Conservation (phyloP, 495 filamentous ascomycete genomes). For the Tricharina praecox region DNA sequence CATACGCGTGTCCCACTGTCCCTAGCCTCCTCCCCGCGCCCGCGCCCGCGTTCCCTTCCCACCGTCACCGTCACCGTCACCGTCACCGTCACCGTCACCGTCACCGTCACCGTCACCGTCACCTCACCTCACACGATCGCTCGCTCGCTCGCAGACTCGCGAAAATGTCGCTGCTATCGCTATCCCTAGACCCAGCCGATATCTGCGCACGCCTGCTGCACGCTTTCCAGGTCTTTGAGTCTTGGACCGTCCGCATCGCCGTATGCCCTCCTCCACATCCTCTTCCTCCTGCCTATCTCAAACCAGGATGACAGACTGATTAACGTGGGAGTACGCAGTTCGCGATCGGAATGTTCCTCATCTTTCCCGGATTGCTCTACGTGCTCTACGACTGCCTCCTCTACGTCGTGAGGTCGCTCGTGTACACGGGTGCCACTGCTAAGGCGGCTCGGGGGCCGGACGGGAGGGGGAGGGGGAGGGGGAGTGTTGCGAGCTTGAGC, state of each 20-base stretch:
- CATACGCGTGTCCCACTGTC: too few species aligned
- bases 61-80: neutral
- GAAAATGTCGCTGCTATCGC: too few species aligned
- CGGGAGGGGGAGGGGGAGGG: too few species aligned
- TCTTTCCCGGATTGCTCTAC: neutral
- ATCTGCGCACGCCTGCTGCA: neutral
- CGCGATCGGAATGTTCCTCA: neutral
- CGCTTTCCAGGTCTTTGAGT: neutral
- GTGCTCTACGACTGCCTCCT: slow-evolving; percentile 2
- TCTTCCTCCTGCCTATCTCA: neutral
- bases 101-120: neutral
- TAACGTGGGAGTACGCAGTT: too few species aligned
- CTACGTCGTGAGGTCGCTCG: neutral
- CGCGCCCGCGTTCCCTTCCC: neutral
- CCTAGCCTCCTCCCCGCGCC: neutral
- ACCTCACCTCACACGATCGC: neutral
- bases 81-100: neutral
- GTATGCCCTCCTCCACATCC: neutral
- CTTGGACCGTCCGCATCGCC: slow-evolving; percentile 2
- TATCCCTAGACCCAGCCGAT: too few species aligned
- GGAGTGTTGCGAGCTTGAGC: too few species aligned
- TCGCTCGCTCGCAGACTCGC: too few species aligned
- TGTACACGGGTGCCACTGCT: neutral
- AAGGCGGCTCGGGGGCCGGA: too few species aligned
- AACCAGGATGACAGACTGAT: slow-evolving; percentile 1